These are phyloP conservation scores for Aureobasidium sp. DNA, from an alignment of 2,329 filamentous ascomycete genomes.

Conservation along the genomic window DNA sequence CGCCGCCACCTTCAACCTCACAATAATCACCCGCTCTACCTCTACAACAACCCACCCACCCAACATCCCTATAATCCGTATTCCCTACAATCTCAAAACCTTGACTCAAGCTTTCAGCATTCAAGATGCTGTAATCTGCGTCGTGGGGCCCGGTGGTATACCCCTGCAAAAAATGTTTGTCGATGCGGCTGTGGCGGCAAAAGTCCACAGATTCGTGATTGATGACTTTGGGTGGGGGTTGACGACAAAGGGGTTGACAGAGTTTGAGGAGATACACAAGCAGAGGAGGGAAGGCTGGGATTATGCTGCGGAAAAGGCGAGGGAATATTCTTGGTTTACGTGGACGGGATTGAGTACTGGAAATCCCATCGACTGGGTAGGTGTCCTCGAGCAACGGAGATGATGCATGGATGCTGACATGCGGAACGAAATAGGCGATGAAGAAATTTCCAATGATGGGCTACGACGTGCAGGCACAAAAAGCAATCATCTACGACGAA, in stretches of 20 bases:
- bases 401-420: neutral
- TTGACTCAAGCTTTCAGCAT: conserved; percentile 35
- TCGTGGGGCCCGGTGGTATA: conserved; percentile 18
- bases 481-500: conserved; percentile 48
- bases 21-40: conserved; percentile 43
- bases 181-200: conserved; percentile 18
- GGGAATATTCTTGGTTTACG: conserved; percentile 12
- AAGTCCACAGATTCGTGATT: conserved; percentile 19
- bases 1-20: conserved; percentile 40
- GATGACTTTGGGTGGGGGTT: conserved; percentile 28
- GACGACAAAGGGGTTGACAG: conserved; percentile 18
- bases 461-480: conserved; percentile 44
- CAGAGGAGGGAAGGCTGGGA: conserved; percentile 13
- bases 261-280: conserved; percentile 14
- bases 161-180: conserved; percentile 16
- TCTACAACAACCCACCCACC: conserved; percentile 32
- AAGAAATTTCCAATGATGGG: conserved; percentile 58
- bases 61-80: conserved; percentile 25
- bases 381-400: neutral
- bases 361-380: conserved; percentile 21
- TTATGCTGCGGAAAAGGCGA: conserved; percentile 25
- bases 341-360: conserved; percentile 19
- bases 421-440: conserved; percentile 32
- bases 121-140: conserved; percentile 20
- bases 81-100: conserved; percentile 39